Evolutionary conservation across 1,139 yeast species (phyloP).

Genomic region (Saccharomyces hybrid): DNA sequence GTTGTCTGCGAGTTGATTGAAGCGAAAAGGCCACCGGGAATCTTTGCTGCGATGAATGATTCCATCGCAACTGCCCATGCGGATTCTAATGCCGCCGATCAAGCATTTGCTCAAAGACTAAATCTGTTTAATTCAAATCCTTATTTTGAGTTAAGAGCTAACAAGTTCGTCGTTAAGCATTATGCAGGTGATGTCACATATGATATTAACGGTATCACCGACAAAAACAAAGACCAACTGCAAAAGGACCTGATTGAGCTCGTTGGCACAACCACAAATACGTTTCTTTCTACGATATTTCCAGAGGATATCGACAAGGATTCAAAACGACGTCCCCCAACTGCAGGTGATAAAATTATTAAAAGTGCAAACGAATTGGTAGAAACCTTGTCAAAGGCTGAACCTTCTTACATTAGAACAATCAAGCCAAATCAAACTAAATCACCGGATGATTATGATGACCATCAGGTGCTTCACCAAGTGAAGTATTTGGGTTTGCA

Average conservation of each 20-base stretch:
- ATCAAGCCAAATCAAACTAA: conserved; percentile 95
- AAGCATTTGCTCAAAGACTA: conserved; percentile 86
- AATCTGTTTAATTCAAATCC: conserved; percentile 75
- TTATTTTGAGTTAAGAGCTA: conserved; percentile 83
- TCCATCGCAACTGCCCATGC: conserved; percentile 98
- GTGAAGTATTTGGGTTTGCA: conserved; percentile 92
- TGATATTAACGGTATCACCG: conserved; percentile 86
- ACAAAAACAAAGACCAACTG: conserved; percentile 92
- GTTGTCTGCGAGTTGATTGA: conserved; percentile 96
- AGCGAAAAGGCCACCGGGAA: conserved; percentile 90
- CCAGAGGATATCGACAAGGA: conserved; percentile 71
- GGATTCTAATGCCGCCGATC: conserved; percentile 94
- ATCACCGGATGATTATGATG: conserved; percentile 84
- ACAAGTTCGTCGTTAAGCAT: conserved; percentile 85
- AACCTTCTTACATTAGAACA: conserved; percentile 94
- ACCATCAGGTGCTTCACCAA: conserved; percentile 87
- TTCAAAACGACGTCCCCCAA: conserved; percentile 80
- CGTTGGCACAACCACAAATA: conserved; percentile 61
- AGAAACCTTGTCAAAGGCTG: conserved; percentile 78
- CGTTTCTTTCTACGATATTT: conserved; percentile 60
- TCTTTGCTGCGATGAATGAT: conserved; percentile 93
- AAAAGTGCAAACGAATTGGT: conserved; percentile 85
- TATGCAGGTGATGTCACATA: conserved; percentile 98
- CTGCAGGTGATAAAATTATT: conserved; percentile 95
- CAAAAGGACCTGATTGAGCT: conserved; percentile 80